Evolutionary conservation across 148 eudicot species (phyloP), one percentile per base, ranked within the genome.

Genomic region (Silene latifolia): DNA sequence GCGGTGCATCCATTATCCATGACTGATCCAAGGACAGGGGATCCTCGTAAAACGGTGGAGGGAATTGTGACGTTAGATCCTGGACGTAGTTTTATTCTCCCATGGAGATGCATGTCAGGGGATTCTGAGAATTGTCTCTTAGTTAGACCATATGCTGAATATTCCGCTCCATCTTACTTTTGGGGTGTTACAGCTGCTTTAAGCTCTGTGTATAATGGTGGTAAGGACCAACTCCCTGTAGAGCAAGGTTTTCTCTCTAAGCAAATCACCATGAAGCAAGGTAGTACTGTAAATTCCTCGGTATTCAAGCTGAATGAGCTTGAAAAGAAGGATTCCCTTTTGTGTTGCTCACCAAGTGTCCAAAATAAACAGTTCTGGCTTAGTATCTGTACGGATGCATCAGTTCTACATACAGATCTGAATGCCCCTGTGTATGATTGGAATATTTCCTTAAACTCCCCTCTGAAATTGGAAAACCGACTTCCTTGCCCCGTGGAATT

Each of bases 381-480:
- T 69, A 89, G 94, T 63, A 81, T 87, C 69, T 88, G 94, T 74
- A 84, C 90, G 39, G 99, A 95, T 90, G 99, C 99, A 80, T 88
- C 98, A 78, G 91, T 88, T 82, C 94, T 92, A 77, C 97, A 95
- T 35, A 90, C 99, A 63, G 99, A 90, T 77, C 87, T 92, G 69
- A 95, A 95, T 85, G 82, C 82, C 23, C 99, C 99, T 63, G 91
- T 95, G 20, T 95, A 92, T 87, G 99, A 95, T 84, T 95, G 99
- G 99, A 92, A 84, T 83, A 86, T 95, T 83, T 92, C 99, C 35
- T 72, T 91, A 8, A 95, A 82, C 73, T 85, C 98, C 78, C 92
- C 99, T n/a, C 82, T 95, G 77, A 95, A 89, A 86, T 82, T 95
- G 87, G 99, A 95, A 79, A 95, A 95, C 74, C 84, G 97, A 75